A percentile compares a stretch with the other conserved stretches of the same genome.
These are phyloP conservation scores for Ambrosiella beaveri DNA, from an alignment of 2,329 filamentous ascomycete genomes.

Conservation along the genomic window DNA sequence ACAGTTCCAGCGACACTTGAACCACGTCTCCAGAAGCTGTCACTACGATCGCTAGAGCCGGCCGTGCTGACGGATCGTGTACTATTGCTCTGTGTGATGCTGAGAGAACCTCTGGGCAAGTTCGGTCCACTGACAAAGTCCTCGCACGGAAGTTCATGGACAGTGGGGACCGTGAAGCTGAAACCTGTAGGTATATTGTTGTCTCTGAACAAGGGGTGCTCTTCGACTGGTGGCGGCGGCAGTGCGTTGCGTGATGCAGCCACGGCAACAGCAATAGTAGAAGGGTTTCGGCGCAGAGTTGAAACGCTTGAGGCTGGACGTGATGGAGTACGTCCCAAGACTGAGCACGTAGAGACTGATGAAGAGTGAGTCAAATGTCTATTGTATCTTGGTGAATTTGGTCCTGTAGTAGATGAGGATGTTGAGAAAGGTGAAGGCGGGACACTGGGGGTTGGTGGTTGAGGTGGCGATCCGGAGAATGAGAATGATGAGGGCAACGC, in stretches of 20 bases:
- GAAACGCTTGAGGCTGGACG: neutral
- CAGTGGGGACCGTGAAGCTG: neutral
- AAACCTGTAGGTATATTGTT: neutral
- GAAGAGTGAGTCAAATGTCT: neutral
- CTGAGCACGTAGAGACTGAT: neutral
- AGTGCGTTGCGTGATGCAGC: constrained; percentile 4
- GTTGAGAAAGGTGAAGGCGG: neutral
- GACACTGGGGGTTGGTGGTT: neutral
- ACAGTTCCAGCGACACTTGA: constrained; percentile 7
- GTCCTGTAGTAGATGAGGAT: neutral
- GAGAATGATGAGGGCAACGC: neutral
- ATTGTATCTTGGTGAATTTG: neutral
- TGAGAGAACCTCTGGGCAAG: neutral
- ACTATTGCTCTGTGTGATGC: constrained; percentile 8
- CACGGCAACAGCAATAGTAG: constrained; percentile 6
- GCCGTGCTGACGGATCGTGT: constrained; percentile 6
- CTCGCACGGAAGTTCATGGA: neutral
- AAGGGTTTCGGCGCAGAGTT: constrained; percentile 1
- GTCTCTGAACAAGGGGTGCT: constrained; percentile 11
- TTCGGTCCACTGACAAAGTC: neutral
- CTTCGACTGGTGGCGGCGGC: constrained; percentile 7
- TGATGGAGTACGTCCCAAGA: neutral
- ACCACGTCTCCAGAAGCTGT: constrained; percentile 2
- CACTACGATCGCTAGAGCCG: constrained; percentile 1
- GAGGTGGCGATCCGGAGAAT: neutral